These are phyloP conservation scores for Gastrodia elata DNA, from an alignment of 106 monocot genomes.

Conservation along the genomic window DNA sequence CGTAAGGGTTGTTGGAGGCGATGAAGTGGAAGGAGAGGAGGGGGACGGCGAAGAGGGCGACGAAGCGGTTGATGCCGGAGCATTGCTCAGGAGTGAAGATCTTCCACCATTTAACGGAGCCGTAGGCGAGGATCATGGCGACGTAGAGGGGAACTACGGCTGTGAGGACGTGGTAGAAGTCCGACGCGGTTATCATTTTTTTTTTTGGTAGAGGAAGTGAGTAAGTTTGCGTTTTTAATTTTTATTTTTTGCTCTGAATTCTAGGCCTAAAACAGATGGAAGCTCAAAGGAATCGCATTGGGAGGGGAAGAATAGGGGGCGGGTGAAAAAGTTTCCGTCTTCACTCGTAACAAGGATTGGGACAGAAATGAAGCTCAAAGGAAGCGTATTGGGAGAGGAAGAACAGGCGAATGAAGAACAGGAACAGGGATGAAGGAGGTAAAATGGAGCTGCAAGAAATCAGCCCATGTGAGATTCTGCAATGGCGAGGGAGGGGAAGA, in stretches of 20 bases:
- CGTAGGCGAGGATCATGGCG: constrained; percentile 50
- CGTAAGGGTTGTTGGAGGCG: constrained; percentile 55
- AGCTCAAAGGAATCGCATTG: too few species aligned
- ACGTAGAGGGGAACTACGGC: constrained; percentile 53
- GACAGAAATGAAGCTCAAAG: too few species aligned
- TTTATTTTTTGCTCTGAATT: not conserved
- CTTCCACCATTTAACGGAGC: constrained; percentile 46
- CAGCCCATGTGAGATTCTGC: constrained; percentile 2
- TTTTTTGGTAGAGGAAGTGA: constrained; percentile 1
- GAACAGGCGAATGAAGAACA: not conserved
- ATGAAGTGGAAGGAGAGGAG: constrained; percentile 75
- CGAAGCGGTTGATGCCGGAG: constrained; percentile 59
- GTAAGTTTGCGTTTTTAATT: not conserved
- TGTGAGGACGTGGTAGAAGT: constrained; percentile 40
- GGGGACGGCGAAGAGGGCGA: constrained; percentile 66
- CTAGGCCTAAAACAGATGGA: not conserved
- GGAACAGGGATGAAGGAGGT: constrained; percentile 5
- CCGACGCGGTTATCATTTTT: constrained; percentile 34
- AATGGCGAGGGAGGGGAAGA: not conserved
- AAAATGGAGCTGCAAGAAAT: constrained; percentile 2
- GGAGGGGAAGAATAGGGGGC: too few species aligned
- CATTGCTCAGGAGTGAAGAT: constrained; percentile 51
- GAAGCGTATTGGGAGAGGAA: too few species aligned
- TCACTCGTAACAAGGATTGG: too few species aligned
- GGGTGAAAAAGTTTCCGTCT: too few species aligned